Conservation (phyloP, 495 filamentous ascomycete genomes). For the Extremus antarcticus region DNA sequence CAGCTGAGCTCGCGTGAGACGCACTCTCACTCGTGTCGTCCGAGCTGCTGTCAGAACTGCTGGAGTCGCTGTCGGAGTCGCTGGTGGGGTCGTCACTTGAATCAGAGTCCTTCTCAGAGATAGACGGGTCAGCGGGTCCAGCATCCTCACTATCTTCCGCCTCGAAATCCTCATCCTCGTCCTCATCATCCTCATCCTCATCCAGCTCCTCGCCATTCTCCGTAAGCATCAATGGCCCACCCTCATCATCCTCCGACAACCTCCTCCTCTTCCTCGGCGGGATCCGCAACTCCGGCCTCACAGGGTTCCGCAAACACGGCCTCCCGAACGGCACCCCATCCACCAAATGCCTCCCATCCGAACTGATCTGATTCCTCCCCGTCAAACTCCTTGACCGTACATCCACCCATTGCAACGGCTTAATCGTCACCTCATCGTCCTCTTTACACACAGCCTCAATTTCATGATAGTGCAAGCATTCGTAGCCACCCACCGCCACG, state of each 20-base stretch:
- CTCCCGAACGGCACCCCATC: constrained; percentile 86
- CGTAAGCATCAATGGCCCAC: constrained; percentile 4
- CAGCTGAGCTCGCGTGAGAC: neutral
- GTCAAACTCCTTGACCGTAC: constrained; percentile 61
- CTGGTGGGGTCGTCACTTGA: constrained; percentile 2
- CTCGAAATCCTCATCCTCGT: constrained; percentile 16
- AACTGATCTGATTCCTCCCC: constrained; percentile 74
- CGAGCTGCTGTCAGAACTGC: constrained; percentile 7
- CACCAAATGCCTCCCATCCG: constrained; percentile 69
- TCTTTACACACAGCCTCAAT: constrained; percentile 61
- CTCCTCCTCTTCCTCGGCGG: constrained; percentile 11
- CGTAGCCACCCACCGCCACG: constrained; percentile 72
- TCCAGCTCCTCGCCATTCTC: constrained; percentile 15
- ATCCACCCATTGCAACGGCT: constrained; percentile 66
- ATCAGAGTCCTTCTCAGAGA: constrained; percentile 3
- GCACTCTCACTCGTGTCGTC: constrained; percentile 5
- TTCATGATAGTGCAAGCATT: constrained; percentile 79
- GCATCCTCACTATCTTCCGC: constrained; percentile 27
- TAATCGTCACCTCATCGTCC: constrained; percentile 82
- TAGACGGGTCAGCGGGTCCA: constrained; percentile 1
- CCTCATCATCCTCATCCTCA: constrained; percentile 27
- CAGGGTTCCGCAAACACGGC: constrained; percentile 48
- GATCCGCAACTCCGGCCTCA: constrained; percentile 44
- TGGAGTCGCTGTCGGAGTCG: constrained; percentile 1
- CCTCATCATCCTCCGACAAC: constrained; percentile 2